A percentile compares a stretch with the other conserved stretches of the same genome.
Conservation (phyloP, 306 rosid species). For the Prinsepia uniflora region DNA sequence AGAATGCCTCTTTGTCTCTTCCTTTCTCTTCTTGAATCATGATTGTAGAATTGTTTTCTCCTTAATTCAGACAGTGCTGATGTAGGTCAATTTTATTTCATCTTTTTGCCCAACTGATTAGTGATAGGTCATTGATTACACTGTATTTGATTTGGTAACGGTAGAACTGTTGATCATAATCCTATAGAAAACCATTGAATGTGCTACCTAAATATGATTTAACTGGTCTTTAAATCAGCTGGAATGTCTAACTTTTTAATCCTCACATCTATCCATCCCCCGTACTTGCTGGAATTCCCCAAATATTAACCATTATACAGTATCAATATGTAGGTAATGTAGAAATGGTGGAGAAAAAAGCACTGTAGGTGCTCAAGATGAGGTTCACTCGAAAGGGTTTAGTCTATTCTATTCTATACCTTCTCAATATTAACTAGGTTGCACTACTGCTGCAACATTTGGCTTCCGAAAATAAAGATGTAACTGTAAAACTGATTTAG, state of each 20-base stretch:
- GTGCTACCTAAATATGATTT: slow-evolving; percentile 4
- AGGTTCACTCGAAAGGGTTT: slow-evolving; percentile 54
- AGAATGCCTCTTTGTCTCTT: not conserved
- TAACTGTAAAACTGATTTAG: slow-evolving; percentile 19
- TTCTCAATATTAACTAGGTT: slow-evolving; percentile 24
- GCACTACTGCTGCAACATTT: slow-evolving; percentile 24
- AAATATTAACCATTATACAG: slow-evolving; percentile 49
- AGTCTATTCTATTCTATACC: slow-evolving; percentile 46
- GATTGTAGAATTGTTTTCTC: not conserved
- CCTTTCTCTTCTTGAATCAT: not conserved
- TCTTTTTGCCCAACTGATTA: not conserved
- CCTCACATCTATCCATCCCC: slow-evolving; percentile 16
- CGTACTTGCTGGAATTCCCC: slow-evolving; percentile 27
- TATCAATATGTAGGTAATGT: slow-evolving; percentile 65
- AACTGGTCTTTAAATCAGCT: slow-evolving; percentile 21
- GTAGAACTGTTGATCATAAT: slow-evolving; percentile 1
- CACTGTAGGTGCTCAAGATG: slow-evolving; percentile 67
- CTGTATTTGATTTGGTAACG: slow-evolving; percentile 15
- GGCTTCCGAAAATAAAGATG: slow-evolving; percentile 26
- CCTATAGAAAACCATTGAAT: slow-evolving; percentile 2
- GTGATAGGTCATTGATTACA: not conserved
- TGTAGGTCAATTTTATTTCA: not conserved
- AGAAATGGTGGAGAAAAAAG: slow-evolving; percentile 59
- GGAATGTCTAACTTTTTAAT: slow-evolving; percentile 14
- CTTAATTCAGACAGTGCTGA: not conserved